Percentiles rank a stretch among this genome's conserved stretches.
phyloP scores from a whole-genome alignment of 768 basidiomycete genomes.

The Tricholoma saponaceum region DNA sequence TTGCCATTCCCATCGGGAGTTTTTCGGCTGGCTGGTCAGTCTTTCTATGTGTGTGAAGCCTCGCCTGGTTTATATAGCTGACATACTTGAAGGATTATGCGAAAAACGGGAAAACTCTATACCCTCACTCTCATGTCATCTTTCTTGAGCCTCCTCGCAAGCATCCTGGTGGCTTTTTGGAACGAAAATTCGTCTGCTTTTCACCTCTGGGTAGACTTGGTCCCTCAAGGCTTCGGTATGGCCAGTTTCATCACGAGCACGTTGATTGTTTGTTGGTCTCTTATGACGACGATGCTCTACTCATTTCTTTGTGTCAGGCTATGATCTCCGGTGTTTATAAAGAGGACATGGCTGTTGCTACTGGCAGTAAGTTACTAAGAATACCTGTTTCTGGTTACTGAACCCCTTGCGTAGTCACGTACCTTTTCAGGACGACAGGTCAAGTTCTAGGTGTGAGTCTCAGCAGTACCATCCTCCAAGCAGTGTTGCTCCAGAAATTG shows the following conservation, averaged over 20 bases:
- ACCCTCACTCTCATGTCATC: constrained; percentile 65
- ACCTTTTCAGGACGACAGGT: constrained; percentile 90
- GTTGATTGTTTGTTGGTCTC: constrained; percentile 57
- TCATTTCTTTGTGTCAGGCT: constrained; percentile 45
- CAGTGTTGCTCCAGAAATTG: constrained; percentile 67
- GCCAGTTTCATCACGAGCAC: constrained; percentile 84
- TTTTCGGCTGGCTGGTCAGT: constrained; percentile 82
- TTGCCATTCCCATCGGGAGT: constrained; percentile 81
- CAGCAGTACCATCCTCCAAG: constrained; percentile 81
- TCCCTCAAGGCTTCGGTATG: constrained; percentile 83
- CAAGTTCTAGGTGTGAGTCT: constrained; percentile 95
- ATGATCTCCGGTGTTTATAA: constrained; percentile 81
- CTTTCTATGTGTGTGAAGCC: neutral
- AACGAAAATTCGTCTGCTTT: constrained; percentile 51
- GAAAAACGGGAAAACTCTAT: constrained; percentile 83
- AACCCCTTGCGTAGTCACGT: constrained; percentile 58
- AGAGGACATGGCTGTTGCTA: constrained; percentile 84
- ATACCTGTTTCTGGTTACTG: constrained; percentile 9
- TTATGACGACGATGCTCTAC: constrained; percentile 4
- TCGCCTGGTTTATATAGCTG: constrained; percentile 9
- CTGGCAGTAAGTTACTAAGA: constrained; percentile 67
- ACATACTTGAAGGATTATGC: constrained; percentile 62
- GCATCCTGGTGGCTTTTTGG: constrained; percentile 63
- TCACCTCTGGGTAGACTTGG: constrained; percentile 74
- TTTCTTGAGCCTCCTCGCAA: constrained; percentile 55